Evolutionary conservation across 768 basidiomycete genomes (phyloP).

Genomic region (Tricholoma flavovirens): DNA sequence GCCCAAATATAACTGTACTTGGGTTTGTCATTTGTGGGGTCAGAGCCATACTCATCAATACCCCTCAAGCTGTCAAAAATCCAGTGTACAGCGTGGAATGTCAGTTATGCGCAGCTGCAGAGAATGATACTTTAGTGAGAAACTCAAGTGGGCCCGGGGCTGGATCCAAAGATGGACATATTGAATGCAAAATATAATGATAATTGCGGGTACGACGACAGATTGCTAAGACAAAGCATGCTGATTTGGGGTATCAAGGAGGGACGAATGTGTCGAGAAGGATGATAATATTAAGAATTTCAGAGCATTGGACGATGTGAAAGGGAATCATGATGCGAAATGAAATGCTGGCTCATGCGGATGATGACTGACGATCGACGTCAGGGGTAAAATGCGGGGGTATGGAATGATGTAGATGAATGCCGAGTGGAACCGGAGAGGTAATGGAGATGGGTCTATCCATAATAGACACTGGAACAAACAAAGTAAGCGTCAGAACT

Average conservation of each 20-base stretch:
- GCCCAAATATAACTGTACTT: background rate
- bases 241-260: conserved; percentile 8
- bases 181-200: conserved; percentile 3
- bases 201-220: conserved; percentile 4
- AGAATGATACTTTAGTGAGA: background rate
- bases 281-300: conserved; percentile 10
- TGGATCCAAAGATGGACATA: background rate
- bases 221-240: conserved; percentile 11
- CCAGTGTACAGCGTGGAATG: background rate
- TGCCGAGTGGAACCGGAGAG: conserved; percentile 1
- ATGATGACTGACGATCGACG: conserved; percentile 15
- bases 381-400: conserved; percentile 7
- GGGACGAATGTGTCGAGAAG: conserved; percentile 6
- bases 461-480: conserved; percentile 37
- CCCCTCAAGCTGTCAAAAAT: background rate
- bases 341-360: conserved; percentile 2
- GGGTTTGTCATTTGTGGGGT: background rate
- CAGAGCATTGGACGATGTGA: background rate
- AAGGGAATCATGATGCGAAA: background rate
- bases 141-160: background rate
- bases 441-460: conserved; percentile 22
- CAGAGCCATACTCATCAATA: background rate
- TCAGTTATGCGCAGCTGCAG: background rate
- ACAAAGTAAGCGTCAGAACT: conserved; percentile 1
- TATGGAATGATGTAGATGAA: background rate